Conservation (phyloP, 352 stramenopile species). For the Heterotrichella gracilis region DNA sequence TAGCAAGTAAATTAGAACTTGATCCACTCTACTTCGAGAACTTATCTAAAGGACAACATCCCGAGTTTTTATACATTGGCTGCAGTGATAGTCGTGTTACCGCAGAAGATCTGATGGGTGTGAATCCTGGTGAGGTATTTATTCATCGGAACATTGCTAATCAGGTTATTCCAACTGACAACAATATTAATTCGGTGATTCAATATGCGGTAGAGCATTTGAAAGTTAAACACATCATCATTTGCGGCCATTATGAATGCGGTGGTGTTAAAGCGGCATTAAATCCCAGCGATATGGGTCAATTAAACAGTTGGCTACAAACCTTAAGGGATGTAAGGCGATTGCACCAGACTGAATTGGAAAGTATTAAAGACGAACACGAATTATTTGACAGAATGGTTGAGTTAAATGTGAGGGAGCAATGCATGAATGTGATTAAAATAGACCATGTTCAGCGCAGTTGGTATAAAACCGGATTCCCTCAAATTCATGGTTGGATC, state of each 20-base stretch:
- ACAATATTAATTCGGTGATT: not conserved
- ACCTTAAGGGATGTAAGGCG: not conserved
- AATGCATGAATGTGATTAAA: not conserved
- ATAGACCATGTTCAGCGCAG: not conserved
- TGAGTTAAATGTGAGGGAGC: not conserved
- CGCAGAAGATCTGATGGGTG: not conserved
- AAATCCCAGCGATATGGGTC: not conserved
- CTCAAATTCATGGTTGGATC: constrained; percentile 2
- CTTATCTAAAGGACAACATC: not conserved
- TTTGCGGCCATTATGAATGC: not conserved
- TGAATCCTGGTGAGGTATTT: not conserved
- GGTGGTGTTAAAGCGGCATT: not conserved
- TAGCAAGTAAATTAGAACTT: constrained; percentile 1
- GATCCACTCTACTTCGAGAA: not conserved
- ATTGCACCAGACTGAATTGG: not conserved
- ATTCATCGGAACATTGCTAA: not conserved
- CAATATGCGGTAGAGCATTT: not conserved
- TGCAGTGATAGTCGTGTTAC: not conserved
- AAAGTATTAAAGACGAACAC: not conserved
- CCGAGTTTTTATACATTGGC: not conserved
- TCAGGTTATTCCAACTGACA: not conserved
- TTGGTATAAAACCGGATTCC: not conserved
- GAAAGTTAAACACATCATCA: constrained; percentile 10
- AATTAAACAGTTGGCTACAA: not conserved
- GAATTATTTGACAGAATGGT: not conserved